These are phyloP conservation scores for Paraphoma sp. DNA, from an alignment of 2,329 filamentous ascomycete species.

Conservation along the genomic window DNA sequence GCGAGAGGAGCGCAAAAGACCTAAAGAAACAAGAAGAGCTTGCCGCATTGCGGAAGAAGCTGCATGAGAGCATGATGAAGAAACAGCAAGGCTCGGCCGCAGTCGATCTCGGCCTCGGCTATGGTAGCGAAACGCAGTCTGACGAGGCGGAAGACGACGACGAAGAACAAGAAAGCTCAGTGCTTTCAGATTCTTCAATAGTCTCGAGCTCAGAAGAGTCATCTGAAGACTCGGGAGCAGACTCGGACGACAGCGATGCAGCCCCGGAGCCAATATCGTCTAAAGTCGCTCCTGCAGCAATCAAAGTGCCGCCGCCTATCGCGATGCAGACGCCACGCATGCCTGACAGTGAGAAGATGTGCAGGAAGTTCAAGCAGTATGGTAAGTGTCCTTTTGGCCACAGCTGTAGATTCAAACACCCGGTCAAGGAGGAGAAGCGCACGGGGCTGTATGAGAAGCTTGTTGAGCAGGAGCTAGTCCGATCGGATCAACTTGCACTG, in stretches of 20 bases:
- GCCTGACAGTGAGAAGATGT: slow-evolving; percentile 19
- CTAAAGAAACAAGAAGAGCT: slow-evolving; percentile 29
- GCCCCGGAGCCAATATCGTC: slow-evolving; percentile 49
- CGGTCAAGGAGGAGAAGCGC: slow-evolving; percentile 24
- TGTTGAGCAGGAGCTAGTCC: slow-evolving; percentile 55
- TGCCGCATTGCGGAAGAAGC: slow-evolving; percentile 42
- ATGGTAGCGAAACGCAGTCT: slow-evolving; percentile 37
- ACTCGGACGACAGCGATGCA: slow-evolving; percentile 26
- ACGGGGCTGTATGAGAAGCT: slow-evolving; percentile 38
- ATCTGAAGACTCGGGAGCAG: slow-evolving; percentile 27
- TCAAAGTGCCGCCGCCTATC: slow-evolving; percentile 20
- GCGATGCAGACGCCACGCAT: slow-evolving; percentile 7
- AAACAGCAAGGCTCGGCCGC: slow-evolving; percentile 17
- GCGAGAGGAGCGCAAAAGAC: slow-evolving; percentile 8
- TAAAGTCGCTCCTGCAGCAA: slow-evolving; percentile 31
- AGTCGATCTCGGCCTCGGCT: slow-evolving; percentile 38
- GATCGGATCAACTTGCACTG: slow-evolving; percentile 51
- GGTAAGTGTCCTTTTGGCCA: slow-evolving; percentile 37
- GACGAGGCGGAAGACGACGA: slow-evolving; percentile 14
- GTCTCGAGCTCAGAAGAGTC: slow-evolving; percentile 41
- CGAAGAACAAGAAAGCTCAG: slow-evolving; percentile 16
- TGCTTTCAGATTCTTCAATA: slow-evolving; percentile 36
- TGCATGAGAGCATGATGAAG: slow-evolving; percentile 40
- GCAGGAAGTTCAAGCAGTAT: slow-evolving; percentile 29
- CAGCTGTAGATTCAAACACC: slow-evolving; percentile 35